Conservation (phyloP, 225 moss, liverwort and hornwort species). For the Lunularia cruciata region DNA sequence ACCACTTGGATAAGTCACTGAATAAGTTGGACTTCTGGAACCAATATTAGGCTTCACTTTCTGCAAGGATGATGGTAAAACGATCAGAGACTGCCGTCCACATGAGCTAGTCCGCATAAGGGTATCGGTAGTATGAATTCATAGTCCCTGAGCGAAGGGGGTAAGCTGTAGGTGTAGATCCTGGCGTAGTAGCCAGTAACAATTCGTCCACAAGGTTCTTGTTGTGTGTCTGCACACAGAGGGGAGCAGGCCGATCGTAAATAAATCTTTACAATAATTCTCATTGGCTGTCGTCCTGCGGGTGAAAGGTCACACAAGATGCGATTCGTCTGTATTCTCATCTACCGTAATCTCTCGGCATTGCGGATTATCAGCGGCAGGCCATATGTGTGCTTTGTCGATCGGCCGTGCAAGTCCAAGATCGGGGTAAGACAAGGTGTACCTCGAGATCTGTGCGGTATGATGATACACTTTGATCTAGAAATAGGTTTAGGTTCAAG, state of each 20-base stretch:
- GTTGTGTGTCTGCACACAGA: not conserved
- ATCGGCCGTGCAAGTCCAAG: constrained; percentile 19
- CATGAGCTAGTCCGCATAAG: not conserved
- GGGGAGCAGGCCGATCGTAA: not conserved
- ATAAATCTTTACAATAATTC: not conserved
- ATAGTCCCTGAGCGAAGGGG: not conserved
- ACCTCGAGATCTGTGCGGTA: constrained; percentile 7
- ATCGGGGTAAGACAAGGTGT: not conserved
- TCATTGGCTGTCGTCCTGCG: not conserved
- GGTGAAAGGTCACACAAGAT: not conserved
- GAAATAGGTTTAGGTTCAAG: not conserved
- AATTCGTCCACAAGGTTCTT: not conserved
- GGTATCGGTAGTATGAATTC: not conserved
- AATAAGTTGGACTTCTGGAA: not conserved
- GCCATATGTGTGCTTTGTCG: not conserved
- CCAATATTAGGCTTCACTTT: not conserved
- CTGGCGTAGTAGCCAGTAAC: not conserved
- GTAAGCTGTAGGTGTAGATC: no score
- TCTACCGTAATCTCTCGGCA: not conserved
- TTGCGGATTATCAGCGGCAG: constrained; percentile 1
- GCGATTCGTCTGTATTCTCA: constrained; percentile 4
- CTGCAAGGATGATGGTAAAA: constrained; percentile 4
- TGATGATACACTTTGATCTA: not conserved
- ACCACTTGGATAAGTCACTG: not conserved
- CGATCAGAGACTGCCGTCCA: constrained; percentile 12